These are phyloP conservation scores for Metschnikowia bowlesiae DNA, from an alignment of 805 yeast genomes.

Conservation along the genomic window DNA sequence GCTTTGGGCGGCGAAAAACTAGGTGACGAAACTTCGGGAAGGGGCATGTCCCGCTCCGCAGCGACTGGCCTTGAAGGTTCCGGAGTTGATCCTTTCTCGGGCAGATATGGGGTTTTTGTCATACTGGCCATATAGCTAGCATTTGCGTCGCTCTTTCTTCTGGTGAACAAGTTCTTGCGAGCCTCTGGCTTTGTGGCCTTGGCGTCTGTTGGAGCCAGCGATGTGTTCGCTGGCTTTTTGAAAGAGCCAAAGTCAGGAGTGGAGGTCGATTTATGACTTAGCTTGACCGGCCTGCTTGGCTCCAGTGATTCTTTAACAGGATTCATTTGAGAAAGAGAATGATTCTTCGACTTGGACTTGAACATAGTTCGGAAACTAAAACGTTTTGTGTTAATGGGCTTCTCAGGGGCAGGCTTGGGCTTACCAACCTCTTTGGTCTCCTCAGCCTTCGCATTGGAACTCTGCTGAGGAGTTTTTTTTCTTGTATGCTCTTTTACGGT, in stretches of 20 bases:
- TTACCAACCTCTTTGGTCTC: neutral
- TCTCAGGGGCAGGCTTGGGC: constrained; percentile 3
- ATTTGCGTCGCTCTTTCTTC: neutral
- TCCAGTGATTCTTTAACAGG: constrained; percentile 7
- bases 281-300: constrained; percentile 14
- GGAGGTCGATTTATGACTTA: constrained; percentile 26
- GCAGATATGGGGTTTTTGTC: neutral
- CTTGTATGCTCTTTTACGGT: neutral
- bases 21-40: neutral
- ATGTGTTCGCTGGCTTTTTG: neutral
- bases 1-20: neutral
- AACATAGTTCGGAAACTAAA: constrained; percentile 38
- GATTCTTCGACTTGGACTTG: constrained; percentile 33
- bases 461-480: neutral
- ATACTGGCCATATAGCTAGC: neutral
- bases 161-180: neutral
- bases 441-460: neutral
- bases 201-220: constrained; percentile 11
- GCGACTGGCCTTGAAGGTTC: neutral
- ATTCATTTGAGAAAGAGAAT: constrained; percentile 16
- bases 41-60: neutral
- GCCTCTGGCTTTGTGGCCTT: neutral
- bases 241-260: constrained; percentile 25
- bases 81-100: neutral
- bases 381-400: constrained; percentile 21